Conservation (phyloP, 2,329 filamentous ascomycete species). For the Fusarium sp. region DNA sequence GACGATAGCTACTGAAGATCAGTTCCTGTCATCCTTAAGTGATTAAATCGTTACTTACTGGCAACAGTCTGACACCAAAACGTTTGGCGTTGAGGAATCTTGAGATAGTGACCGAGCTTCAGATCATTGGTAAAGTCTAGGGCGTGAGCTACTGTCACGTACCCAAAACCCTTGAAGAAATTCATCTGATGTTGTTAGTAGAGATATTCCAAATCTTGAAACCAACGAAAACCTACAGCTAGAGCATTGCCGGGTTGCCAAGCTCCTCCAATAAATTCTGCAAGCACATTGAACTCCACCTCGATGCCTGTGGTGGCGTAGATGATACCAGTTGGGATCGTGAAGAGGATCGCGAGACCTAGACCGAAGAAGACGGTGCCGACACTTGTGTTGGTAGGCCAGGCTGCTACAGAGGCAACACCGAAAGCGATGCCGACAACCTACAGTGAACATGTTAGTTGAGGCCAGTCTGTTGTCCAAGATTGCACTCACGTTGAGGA, state of each 20-base stretch:
- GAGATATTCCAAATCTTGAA: fast-evolving
- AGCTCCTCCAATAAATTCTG: constrained; percentile 62
- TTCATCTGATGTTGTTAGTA: constrained; percentile 52
- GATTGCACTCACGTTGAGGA: constrained; percentile 34
- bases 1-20: constrained; percentile 42
- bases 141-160: constrained; percentile 55
- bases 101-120: constrained; percentile 61
- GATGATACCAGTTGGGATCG: constrained; percentile 61
- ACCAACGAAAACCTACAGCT: constrained; percentile 33
- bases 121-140: constrained; percentile 55
- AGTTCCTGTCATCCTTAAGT: background rate
- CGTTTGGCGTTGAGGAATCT: constrained; percentile 56
- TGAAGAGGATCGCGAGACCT: constrained; percentile 57
- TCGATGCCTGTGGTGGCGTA: constrained; percentile 60
- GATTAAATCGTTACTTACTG: constrained; percentile 27
- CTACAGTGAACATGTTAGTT: constrained; percentile 1
- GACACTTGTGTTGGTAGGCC: constrained; percentile 59
- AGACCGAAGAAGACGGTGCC: constrained; percentile 61
- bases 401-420: constrained; percentile 54
- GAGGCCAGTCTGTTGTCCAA: fast-evolving
- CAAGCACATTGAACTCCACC: constrained; percentile 61
- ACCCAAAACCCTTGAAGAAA: constrained; percentile 62
- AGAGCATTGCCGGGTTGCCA: constrained; percentile 60
- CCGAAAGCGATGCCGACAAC: constrained; percentile 53
- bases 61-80: constrained; percentile 54